phyloP scores from a whole-genome alignment of 2,329 filamentous ascomycete genomes.

The Sporothrix globosa region DNA sequence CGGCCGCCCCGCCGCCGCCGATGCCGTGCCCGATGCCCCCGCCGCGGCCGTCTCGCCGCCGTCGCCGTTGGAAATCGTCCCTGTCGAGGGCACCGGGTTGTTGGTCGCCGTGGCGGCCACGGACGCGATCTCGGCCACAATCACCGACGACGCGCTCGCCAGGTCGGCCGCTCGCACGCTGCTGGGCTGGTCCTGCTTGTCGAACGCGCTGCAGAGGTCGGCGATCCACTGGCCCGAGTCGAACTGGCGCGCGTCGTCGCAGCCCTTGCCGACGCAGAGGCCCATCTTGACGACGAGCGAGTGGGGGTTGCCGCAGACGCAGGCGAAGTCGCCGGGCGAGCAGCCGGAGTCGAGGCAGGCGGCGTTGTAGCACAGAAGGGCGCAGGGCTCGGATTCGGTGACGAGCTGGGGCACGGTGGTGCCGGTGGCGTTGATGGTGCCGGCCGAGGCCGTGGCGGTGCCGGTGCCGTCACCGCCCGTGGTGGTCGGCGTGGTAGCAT shows the following conservation, averaged over 20 bases:
- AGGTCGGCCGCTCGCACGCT: slow-evolving; percentile 23
- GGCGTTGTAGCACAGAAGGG: slow-evolving; percentile 35
- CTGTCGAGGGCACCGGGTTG: slow-evolving; percentile 33
- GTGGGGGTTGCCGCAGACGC: slow-evolving; percentile 37
- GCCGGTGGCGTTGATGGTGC: slow-evolving; percentile 32
- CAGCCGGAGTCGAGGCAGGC: slow-evolving; percentile 35
- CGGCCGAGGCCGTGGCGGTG: not conserved
- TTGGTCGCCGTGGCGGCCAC: slow-evolving; percentile 35
- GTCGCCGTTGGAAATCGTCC: slow-evolving; percentile 13
- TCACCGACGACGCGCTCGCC: slow-evolving; percentile 29
- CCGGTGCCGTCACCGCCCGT: not conserved
- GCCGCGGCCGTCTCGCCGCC: not conserved
- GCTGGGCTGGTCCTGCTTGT: slow-evolving; percentile 2
- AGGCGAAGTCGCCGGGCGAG: slow-evolving; percentile 33
- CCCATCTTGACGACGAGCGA: slow-evolving; percentile 38
- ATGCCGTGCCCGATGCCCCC: not conserved
- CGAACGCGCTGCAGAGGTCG: slow-evolving; percentile 33
- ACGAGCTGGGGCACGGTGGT: slow-evolving; percentile 34
- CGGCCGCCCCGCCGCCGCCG: slow-evolving; percentile 1
- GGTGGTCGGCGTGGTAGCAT: not conserved
- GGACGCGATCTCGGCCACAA: slow-evolving; percentile 32
- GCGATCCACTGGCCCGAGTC: slow-evolving; percentile 36
- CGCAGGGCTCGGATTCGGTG: slow-evolving; percentile 34
- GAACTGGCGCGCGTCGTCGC: slow-evolving; percentile 32
- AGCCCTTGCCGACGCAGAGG: slow-evolving; percentile 35